Evolutionary conservation across 73 alveolate genomes (phyloP).

Genomic region (Paramecium octaurelia): DNA sequence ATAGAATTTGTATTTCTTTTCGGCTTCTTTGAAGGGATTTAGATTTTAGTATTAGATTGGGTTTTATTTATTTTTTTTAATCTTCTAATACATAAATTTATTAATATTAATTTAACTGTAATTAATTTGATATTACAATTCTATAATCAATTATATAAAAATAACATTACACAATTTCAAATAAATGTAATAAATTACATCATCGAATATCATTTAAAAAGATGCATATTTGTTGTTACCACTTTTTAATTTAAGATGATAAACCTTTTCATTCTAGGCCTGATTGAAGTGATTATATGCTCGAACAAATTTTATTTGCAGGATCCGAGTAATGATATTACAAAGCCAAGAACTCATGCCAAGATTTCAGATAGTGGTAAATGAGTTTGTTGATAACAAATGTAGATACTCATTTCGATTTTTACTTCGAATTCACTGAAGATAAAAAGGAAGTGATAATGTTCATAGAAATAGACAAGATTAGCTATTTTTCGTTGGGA

Average conservation of each 20-base stretch:
- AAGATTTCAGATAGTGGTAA: background rate
- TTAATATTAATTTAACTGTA: background rate
- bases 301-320: background rate
- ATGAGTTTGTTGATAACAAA: background rate
- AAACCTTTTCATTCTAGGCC: background rate
- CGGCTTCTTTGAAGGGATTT: background rate
- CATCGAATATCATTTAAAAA: background rate
- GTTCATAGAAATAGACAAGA: background rate
- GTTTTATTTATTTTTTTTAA: background rate
- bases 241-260: background rate
- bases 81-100: background rate
- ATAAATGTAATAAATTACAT: background rate
- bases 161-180: background rate
- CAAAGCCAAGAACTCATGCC: background rate
- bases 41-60: background rate
- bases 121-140: background rate
- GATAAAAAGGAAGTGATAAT: background rate
- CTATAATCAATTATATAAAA: background rate
- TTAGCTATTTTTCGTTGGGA: background rate
- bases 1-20: constrained; percentile 39
- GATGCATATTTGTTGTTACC: background rate
- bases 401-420: background rate
- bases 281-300: background rate
- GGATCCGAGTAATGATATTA: background rate
- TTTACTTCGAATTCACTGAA: background rate